A percentile compares a stretch with the other conserved stretches of the same genome.
Conservation (phyloP, 2,329 filamentous ascomycete species). For the Huntiella omanensis region DNA sequence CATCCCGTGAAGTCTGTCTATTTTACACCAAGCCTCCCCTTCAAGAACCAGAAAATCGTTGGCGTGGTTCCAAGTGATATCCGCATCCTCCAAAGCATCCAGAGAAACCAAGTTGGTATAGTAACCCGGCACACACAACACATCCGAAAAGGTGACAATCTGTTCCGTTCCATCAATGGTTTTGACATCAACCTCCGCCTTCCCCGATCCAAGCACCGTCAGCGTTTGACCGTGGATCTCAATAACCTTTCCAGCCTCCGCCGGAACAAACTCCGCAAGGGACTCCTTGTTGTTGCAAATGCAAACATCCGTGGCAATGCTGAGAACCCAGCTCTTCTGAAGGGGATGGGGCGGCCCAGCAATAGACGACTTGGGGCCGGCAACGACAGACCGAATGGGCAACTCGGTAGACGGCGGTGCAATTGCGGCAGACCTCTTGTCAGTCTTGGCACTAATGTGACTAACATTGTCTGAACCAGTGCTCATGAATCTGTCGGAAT, state of each 20-base stretch:
- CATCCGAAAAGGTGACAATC: constrained; percentile 9
- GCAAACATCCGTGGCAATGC: constrained; percentile 7
- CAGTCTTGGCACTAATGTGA: neutral
- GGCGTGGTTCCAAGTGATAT: constrained; percentile 8
- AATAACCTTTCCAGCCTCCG: constrained; percentile 2
- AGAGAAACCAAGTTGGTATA: constrained; percentile 10
- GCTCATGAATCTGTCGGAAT: neutral
- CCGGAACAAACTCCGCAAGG: constrained; percentile 5
- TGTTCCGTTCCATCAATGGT: neutral
- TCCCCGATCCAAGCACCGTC: constrained; percentile 3
- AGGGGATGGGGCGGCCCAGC: neutral
- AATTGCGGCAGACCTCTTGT: neutral
- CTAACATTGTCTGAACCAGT: neutral
- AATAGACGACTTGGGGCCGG: neutral
- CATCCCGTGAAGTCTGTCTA: constrained; percentile 8
- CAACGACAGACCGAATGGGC: neutral
- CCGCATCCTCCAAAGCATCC: constrained; percentile 4
- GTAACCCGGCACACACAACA: constrained; percentile 7
- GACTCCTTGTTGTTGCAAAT: constrained; percentile 8
- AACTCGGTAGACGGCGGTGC: neutral
- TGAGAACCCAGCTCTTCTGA: constrained; percentile 11
- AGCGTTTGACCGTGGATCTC: constrained; percentile 7
- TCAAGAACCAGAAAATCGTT: constrained; percentile 9
- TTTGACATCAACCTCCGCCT: constrained; percentile 7
- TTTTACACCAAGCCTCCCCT: constrained; percentile 8